Percentiles rank a stretch among this genome's conserved stretches.
These are phyloP conservation scores for Penicillium sp. DNA, from an alignment of 2,329 filamentous ascomycete species.

Conservation along the genomic window DNA sequence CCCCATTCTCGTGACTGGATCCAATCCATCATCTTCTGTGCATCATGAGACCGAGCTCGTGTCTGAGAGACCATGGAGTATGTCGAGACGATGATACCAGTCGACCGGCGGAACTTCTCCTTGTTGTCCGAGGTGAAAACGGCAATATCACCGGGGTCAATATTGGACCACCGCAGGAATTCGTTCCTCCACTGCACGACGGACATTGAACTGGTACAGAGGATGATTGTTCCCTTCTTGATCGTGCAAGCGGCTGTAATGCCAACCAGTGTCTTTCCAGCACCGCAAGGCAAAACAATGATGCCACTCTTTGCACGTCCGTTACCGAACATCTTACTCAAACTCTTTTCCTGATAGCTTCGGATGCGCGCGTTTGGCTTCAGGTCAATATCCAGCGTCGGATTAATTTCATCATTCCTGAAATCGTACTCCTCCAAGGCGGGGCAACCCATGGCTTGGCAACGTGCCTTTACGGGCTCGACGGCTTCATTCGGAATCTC, in stretches of 20 bases:
- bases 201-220: slow-evolving; percentile 97
- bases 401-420: slow-evolving; percentile 84
- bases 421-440: slow-evolving; percentile 98
- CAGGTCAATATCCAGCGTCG: slow-evolving; percentile 91
- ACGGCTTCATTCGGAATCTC: slow-evolving; percentile 84
- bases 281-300: slow-evolving; percentile 94
- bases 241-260: slow-evolving; percentile 98
- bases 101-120: slow-evolving; percentile 80
- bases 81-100: slow-evolving; percentile 95
- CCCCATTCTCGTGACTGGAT: slow-evolving; percentile 91
- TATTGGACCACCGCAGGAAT: slow-evolving; percentile 99
- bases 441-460: slow-evolving; percentile 82
- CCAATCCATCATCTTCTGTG: slow-evolving; percentile 97
- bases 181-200: slow-evolving; percentile 96
- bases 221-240: slow-evolving; percentile 92
- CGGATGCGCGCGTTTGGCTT: slow-evolving; percentile 88
- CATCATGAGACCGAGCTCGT: slow-evolving; percentile 84
- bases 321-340: slow-evolving; percentile 99
- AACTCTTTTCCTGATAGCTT: slow-evolving; percentile 93
- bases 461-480: slow-evolving; percentile 86
- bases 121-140: slow-evolving; percentile 96
- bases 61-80: slow-evolving; percentile 99
- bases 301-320: slow-evolving; percentile 96
- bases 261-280: slow-evolving; percentile 96
- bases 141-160: slow-evolving; percentile 88